A percentile compares a stretch with the other conserved stretches of the same genome.
phyloP scores from a whole-genome alignment of 176 grass and related monocot genomes.

The Oryza officinalis region DNA sequence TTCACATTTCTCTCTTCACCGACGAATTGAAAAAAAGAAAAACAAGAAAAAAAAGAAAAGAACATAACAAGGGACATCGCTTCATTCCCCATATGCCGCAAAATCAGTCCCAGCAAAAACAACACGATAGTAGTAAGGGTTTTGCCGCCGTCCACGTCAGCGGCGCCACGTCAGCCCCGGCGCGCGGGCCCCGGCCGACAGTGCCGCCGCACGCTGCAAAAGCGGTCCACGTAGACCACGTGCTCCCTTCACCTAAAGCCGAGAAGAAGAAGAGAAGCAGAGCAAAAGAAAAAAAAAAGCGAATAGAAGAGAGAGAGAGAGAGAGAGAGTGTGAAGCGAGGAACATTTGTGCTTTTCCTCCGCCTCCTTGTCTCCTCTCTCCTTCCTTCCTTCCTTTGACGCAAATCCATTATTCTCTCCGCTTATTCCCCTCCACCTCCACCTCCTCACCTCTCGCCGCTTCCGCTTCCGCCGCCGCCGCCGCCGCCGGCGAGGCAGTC shows the following conservation, averaged over 20 bases:
- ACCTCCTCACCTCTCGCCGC: not conserved
- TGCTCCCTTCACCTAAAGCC: conserved; percentile 35
- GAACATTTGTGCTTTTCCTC: conserved; percentile 54
- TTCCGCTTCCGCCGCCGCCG: not conserved
- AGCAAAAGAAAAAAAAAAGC: too few species aligned
- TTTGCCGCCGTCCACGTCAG: conserved; percentile 2
- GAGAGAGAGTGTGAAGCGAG: not conserved
- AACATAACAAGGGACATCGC: too few species aligned
- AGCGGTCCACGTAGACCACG: conserved; percentile 51
- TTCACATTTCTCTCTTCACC: too few species aligned
- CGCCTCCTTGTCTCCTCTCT: conserved; percentile 24
- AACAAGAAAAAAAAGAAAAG: too few species aligned
- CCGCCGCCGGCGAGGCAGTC: not conserved
- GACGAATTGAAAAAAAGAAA: too few species aligned
- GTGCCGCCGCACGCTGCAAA: conserved; percentile 49
- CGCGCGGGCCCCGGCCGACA: not conserved
- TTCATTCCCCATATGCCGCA: too few species aligned
- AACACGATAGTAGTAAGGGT: too few species aligned
- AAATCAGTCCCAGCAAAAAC: not conserved
- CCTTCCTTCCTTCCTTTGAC: not conserved
- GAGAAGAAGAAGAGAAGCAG: not conserved
- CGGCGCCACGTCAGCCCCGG: conserved; percentile 8
- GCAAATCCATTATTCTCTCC: conserved; percentile 48
- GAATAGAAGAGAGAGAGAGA: too few species aligned
- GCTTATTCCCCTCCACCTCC: conserved; percentile 32